A percentile compares a stretch with the other conserved stretches of the same genome.
Evolutionary conservation across 768 basidiomycete genomes (phyloP).

Genomic region (Amanita fuliginea): DNA sequence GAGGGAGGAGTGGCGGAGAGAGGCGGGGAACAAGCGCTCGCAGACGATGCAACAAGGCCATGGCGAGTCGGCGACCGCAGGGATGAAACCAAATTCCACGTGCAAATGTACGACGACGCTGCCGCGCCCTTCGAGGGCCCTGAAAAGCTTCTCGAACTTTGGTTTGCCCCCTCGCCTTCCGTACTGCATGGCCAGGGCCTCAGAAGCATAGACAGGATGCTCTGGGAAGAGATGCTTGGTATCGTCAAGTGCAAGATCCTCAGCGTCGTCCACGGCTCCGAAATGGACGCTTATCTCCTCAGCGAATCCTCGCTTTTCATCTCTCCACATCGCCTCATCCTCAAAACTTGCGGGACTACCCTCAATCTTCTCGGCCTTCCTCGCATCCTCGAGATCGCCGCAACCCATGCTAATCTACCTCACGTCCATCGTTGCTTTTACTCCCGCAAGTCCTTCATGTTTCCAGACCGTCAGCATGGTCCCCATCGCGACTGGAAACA

Average conservation of each 20-base stretch:
- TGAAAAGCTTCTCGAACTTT: conserved; percentile 93
- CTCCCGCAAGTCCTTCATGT: conserved; percentile 98
- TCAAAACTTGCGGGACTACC: conserved; percentile 98
- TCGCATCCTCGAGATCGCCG: conserved; percentile 89
- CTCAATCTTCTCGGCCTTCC: conserved; percentile 93
- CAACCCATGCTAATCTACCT: conserved; percentile 48
- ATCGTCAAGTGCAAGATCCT: conserved; percentile 96
- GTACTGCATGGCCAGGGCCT: conserved; percentile 60
- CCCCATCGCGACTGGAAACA: conserved; percentile 92
- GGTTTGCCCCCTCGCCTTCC: conserved; percentile 80
- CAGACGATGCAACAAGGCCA: conserved; percentile 2
- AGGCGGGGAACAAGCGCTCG: background rate
- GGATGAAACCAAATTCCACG: background rate
- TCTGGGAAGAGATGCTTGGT: conserved; percentile 97
- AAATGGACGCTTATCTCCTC: conserved; percentile 90
- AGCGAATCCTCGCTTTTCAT: conserved; percentile 98
- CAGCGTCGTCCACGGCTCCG: conserved; percentile 78
- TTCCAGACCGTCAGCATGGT: conserved; percentile 88
- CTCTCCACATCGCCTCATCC: conserved; percentile 87
- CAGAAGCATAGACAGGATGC: conserved; percentile 54
- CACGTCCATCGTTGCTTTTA: conserved; percentile 91
- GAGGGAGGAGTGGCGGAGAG: conserved; percentile 11
- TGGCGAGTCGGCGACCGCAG: too few relatives aligned
- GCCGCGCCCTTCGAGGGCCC: conserved; percentile 79
- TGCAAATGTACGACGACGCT: conserved; percentile 15